Base-by-base conservation (phyloP, 371 early-diverging fungal genomes). In the Batrachochytrium dendrobatidis region DNA sequence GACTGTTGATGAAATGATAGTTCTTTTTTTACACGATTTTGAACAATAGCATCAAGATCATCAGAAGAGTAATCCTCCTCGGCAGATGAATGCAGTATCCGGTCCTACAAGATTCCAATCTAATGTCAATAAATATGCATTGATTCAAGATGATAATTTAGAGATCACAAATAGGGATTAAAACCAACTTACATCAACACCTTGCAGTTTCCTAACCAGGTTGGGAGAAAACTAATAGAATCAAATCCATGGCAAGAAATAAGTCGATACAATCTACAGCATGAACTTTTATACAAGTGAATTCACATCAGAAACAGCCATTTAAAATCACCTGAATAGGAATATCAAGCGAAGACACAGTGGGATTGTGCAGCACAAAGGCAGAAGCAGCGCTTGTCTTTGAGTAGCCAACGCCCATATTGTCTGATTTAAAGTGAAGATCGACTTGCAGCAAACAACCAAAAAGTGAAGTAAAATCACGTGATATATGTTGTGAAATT, bases 21-120 rank as follows among this genome's bases (percentile, higher is more conserved):
- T 57, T 68, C 69, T 4, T 62, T 28, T 34, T 64, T 49, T 8
- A 74, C 71, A 5, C 67, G 60, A 5, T 49, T 22, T 18, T 28
- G 24, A 3, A 69, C 64, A 20, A 64, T 54, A 17, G 44, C 53
- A 7, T 67, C 67, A 44, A 70, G 52, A 18, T 55, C 64, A 22
- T 61, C 63, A 53, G 62, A 1, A 18, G n/a, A 22, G 32, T 43
- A 3, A 2, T 18, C 18, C 6, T 29, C 43, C 34, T 48, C 20
- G 56, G 39, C 26, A 24, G 44, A 56, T 22, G 58, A 29, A 5
- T 57, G 28, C 31, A 18, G 32, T 20, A n/a, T 54, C 32, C 1
- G 31, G 22, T 44, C 44, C 56, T 18, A 32, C 5, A 2, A n/a
- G 44, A 39, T 15, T 28, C 4, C 3, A 35, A 22, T 25, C 28